These are phyloP conservation scores for Pyrenochaeta sp. DNA, from an alignment of 2,329 filamentous ascomycete species.

Conservation along the genomic window DNA sequence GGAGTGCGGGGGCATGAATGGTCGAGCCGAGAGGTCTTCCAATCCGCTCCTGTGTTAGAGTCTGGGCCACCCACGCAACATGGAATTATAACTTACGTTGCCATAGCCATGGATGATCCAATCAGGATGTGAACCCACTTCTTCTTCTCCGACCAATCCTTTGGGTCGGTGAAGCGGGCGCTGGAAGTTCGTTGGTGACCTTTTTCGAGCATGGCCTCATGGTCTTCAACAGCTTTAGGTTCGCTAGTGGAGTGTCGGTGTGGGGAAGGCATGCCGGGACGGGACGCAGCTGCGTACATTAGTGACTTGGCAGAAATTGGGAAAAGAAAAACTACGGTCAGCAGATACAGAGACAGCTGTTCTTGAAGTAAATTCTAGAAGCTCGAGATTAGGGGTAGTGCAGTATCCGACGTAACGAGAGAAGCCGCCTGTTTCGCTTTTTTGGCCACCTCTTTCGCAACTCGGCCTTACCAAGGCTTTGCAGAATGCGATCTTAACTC, in stretches of 20 bases:
- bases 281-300: neutral
- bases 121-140: slow-evolving; percentile 8
- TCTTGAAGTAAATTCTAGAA: too few species aligned
- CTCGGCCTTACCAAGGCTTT: too few species aligned
- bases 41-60: neutral
- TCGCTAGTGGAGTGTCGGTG: neutral
- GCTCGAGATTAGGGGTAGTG: too few species aligned
- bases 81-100: slow-evolving; percentile 1
- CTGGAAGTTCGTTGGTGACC: too few species aligned
- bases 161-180: neutral
- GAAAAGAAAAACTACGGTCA: neutral
- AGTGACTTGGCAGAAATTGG: neutral
- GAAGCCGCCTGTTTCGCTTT: neutral
- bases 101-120: slow-evolving; percentile 8
- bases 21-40: slow-evolving; percentile 13
- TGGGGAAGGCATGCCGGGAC: neutral
- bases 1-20: slow-evolving; percentile 27
- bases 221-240: neutral
- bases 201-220: neutral
- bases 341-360: too few species aligned
- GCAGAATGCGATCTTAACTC: too few species aligned
- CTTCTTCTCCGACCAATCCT: slow-evolving; percentile 5
- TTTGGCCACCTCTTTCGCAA: too few species aligned
- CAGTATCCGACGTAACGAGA: neutral
- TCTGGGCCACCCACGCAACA: too few species aligned